Percentiles rank a stretch among this genome's conserved stretches.
Conservation (phyloP, 371 early-diverging fungal genomes). For the Mortierella sp. region DNA sequence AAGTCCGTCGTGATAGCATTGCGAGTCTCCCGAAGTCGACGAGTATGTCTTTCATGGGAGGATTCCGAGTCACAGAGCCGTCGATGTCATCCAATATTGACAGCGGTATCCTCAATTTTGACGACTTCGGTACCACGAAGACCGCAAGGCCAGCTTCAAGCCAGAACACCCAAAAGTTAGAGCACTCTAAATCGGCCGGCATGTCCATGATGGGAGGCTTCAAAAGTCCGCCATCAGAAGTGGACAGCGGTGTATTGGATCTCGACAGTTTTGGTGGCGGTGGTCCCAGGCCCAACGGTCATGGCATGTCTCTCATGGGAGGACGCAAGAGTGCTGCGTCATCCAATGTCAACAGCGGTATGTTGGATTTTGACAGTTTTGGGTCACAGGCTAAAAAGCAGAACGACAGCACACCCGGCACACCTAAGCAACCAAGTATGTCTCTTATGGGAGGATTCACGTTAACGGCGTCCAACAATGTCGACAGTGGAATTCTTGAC, state of each 20-base stretch:
- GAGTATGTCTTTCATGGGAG: conserved; percentile 40
- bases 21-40: conserved; percentile 20
- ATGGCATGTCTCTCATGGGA: conserved; percentile 35
- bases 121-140: conserved; percentile 8
- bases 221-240: conserved; percentile 5
- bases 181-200: conserved; percentile 11
- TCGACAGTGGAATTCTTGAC: conserved; percentile 33
- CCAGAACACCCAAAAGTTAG: not conserved
- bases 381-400: conserved; percentile 9
- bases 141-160: not conserved
- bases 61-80: conserved; percentile 1
- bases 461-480: conserved; percentile 5
- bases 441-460: conserved; percentile 36
- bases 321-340: conserved; percentile 16
- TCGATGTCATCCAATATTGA: conserved; percentile 9
- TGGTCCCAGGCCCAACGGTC: conserved; percentile 8
- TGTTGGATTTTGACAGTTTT: conserved; percentile 40
- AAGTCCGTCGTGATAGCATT: conserved; percentile 40
- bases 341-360: conserved; percentile 20
- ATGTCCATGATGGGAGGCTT: conserved; percentile 43
- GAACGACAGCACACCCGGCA: not conserved
- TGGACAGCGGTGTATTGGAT: conserved; percentile 23
- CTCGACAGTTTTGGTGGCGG: conserved; percentile 34
- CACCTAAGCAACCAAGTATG: conserved; percentile 19
- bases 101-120: conserved; percentile 30